Conservation (phyloP, 495 filamentous ascomycete genomes). For the Friedmanniomyces endolithicus region DNA sequence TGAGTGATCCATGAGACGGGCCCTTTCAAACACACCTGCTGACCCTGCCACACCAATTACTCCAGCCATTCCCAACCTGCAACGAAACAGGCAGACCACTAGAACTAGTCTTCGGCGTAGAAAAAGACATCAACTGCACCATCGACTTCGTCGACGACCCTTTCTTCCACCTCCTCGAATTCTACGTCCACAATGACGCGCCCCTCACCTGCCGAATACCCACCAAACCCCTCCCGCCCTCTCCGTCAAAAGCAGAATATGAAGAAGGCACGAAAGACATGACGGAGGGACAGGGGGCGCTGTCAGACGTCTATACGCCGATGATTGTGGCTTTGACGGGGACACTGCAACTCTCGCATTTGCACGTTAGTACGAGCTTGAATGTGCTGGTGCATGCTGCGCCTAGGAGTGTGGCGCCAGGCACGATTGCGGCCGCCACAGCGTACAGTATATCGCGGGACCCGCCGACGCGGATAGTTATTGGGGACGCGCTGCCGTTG, state of each 20-base stretch:
- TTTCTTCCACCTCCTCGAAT: slow-evolving; percentile 94
- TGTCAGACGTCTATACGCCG: slow-evolving; percentile 42
- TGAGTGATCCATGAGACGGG: too few species aligned
- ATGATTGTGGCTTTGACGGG: slow-evolving; percentile 78
- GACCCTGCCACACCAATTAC: too few species aligned
- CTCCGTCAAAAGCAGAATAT: slow-evolving; percentile 10
- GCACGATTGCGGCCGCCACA: slow-evolving; percentile 67
- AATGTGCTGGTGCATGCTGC: slow-evolving; percentile 77
- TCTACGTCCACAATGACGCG: slow-evolving; percentile 94
- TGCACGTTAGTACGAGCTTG: slow-evolving; percentile 80
- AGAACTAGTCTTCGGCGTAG: slow-evolving; percentile 73
- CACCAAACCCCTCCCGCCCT: slow-evolving; percentile 47
- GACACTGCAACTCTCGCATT: slow-evolving; percentile 73
- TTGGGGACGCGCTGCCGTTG: slow-evolving; percentile 74
- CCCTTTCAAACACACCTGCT: too few species aligned
- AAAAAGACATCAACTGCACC: slow-evolving; percentile 79
- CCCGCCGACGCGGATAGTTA: slow-evolving; percentile 56
- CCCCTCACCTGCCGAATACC: slow-evolving; percentile 88
- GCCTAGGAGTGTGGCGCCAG: slow-evolving; percentile 36
- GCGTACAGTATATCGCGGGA: slow-evolving; percentile 63
- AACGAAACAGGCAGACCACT: slow-evolving; percentile 77
- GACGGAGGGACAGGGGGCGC: slow-evolving; percentile 20
- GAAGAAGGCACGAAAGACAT: slow-evolving; percentile 14
- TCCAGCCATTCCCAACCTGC: slow-evolving; percentile 84
- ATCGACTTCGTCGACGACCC: slow-evolving; percentile 71